Conservation (phyloP, 345 rosid genomes). For the Hibiscus mutabilis region DNA sequence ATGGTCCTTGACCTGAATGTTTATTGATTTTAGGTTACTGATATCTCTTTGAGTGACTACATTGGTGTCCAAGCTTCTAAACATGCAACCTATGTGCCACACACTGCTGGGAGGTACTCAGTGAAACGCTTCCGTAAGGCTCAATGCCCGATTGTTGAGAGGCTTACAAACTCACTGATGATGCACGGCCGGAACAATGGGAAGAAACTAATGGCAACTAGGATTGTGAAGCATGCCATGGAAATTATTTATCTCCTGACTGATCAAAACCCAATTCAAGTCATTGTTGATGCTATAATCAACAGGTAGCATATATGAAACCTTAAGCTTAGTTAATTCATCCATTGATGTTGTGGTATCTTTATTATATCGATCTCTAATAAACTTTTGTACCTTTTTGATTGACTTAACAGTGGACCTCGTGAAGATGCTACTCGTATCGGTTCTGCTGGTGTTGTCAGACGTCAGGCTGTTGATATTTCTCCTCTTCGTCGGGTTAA, state of each 20-base stretch:
- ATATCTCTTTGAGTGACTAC: conserved; percentile 65
- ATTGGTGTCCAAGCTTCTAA: conserved; percentile 61
- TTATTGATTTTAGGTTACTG: conserved; percentile 40
- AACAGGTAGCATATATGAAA: conserved; percentile 47
- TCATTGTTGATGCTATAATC: conserved; percentile 61
- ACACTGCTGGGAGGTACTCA: conserved; percentile 75
- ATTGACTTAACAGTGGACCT: conserved; percentile 22
- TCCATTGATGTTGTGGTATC: not conserved
- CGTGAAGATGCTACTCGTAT: not conserved
- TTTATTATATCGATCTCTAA: not conserved
- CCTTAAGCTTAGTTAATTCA: not conserved
- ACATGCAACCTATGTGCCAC: conserved; percentile 85
- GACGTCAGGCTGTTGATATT: not conserved
- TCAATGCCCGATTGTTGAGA: conserved; percentile 89
- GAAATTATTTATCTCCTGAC: not conserved
- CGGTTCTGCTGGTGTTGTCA: not conserved
- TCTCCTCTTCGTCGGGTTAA: not conserved
- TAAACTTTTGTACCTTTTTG: not conserved
- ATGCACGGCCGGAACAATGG: conserved; percentile 79
- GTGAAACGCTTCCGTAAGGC: conserved; percentile 92
- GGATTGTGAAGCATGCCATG: not conserved
- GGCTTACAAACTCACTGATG: conserved; percentile 91
- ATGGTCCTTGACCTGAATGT: not conserved
- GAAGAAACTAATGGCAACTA: conserved; percentile 23
- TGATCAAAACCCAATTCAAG: not conserved